These are phyloP conservation scores for Pouteria glomerata DNA, from an alignment of 148 eudicot genomes.

Conservation along the genomic window DNA sequence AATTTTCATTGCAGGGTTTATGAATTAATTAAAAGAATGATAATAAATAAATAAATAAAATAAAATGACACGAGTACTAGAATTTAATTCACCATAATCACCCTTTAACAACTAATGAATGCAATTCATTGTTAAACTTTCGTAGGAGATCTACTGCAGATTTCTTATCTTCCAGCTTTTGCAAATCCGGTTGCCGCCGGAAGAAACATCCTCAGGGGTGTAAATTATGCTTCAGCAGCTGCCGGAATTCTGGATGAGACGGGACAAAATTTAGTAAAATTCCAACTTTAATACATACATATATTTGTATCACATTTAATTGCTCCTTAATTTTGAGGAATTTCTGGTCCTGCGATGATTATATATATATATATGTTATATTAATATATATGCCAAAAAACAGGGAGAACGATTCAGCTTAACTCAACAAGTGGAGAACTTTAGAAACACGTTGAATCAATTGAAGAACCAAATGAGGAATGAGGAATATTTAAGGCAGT, in stretches of 20 bases:
- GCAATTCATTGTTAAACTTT: background rate
- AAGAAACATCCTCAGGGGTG: conserved; percentile 39
- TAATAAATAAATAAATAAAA: no score
- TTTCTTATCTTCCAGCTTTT: conserved; percentile 50
- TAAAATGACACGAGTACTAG: no score
- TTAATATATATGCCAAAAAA: background rate
- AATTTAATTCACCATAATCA: no score
- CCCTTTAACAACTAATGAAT: no score
- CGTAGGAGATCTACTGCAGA: conserved; percentile 48
- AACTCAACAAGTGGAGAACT: conserved; percentile 52
- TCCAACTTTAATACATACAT: background rate
- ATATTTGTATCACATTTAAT: background rate
- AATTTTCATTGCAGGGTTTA: no score
- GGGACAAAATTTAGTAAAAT: conserved; percentile 51
- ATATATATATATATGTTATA: no score
- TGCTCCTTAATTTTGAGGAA: background rate
- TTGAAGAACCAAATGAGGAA: conserved; percentile 32
- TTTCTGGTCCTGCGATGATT: background rate
- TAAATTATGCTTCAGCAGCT: conserved; percentile 78
- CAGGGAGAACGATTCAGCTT: conserved; percentile 72
- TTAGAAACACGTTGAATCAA: conserved; percentile 38
- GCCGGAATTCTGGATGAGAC: conserved; percentile 77
- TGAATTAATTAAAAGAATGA: no score
- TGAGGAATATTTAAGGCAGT: conserved; percentile 29
- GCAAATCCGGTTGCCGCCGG: conserved; percentile 45